These are phyloP conservation scores for Chytriomyces sp. DNA, from an alignment of 192 early-diverging fungal genomes.

Conservation along the genomic window DNA sequence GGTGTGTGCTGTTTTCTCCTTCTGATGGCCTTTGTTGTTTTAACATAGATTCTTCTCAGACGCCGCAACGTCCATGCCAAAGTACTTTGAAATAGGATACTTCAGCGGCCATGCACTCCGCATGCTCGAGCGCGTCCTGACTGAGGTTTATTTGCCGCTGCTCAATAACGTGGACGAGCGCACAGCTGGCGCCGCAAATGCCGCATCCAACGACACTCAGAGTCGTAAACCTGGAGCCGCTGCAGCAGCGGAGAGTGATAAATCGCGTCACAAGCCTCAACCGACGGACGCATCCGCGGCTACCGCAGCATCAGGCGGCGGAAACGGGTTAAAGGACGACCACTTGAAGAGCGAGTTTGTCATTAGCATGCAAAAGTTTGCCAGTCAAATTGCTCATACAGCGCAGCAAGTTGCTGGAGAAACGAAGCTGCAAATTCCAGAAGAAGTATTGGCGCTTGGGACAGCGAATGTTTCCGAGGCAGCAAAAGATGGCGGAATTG, in stretches of 20 bases:
- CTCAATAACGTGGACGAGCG: conserved; percentile 45
- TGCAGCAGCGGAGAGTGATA: not conserved
- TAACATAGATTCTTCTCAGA: conserved; percentile 41
- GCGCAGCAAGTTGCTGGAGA: conserved; percentile 65
- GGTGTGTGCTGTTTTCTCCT: conserved; percentile 38
- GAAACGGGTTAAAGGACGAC: conserved; percentile 26
- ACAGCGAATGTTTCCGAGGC: conserved; percentile 41
- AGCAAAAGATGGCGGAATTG: conserved; percentile 42
- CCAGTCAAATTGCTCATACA: conserved; percentile 58
- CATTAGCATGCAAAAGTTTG: conserved; percentile 58
- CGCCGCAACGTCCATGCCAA: conserved; percentile 38
- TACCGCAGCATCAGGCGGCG: not conserved
- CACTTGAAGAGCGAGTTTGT: conserved; percentile 53
- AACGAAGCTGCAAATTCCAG: conserved; percentile 60
- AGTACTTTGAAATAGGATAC: conserved; percentile 60
- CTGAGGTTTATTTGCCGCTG: conserved; percentile 63
- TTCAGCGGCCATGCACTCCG: conserved; percentile 57
- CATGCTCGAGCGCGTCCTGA: conserved; percentile 63
- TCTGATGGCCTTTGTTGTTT: conserved; percentile 11
- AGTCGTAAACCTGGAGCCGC: not conserved
- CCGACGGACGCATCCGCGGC: not conserved
- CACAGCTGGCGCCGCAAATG: conserved; percentile 5
- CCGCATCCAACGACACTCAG: conserved; percentile 7
- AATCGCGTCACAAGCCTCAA: not conserved
- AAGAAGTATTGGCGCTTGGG: conserved; percentile 50